phyloP scores from a whole-genome alignment of 1,284 basidiomycete genomes.

The Chalciporus sp. region DNA sequence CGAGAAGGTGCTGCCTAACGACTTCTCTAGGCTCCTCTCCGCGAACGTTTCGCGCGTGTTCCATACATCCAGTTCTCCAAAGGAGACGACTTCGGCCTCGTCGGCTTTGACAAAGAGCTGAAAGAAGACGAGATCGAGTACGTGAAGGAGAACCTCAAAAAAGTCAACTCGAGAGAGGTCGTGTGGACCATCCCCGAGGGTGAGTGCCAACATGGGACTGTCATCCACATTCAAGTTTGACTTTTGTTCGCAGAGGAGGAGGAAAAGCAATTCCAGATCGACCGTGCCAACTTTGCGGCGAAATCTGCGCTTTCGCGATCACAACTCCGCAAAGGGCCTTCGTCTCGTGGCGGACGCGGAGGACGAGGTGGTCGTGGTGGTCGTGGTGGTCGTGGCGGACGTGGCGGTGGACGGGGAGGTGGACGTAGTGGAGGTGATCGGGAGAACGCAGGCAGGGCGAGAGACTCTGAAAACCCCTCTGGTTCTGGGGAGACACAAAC shows the following conservation, averaged over 20 bases:
- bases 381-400: conserved; percentile 48
- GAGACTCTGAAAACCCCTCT: conserved; percentile 16
- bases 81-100: conserved; percentile 65
- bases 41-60: conserved; percentile 74
- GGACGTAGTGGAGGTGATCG: conserved; percentile 35
- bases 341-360: conserved; percentile 41
- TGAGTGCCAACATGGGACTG: conserved; percentile 32
- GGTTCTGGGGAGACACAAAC: conserved; percentile 39
- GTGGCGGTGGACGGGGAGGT: conserved; percentile 47
- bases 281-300: conserved; percentile 70
- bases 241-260: conserved; percentile 46
- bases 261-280: conserved; percentile 71
- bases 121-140: conserved; percentile 67
- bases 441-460: conserved; percentile 24
- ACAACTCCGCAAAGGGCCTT: conserved; percentile 25
- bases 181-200: conserved; percentile 64
- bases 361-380: conserved; percentile 42
- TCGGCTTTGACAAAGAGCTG: conserved; percentile 73
- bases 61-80: conserved; percentile 73
- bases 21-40: conserved; percentile 63
- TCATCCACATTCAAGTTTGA: background rate
- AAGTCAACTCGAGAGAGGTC: conserved; percentile 62
- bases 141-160: conserved; percentile 63
- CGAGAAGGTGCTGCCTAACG: background rate
- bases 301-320: conserved; percentile 46